Evolutionary conservation across 129 eudicot species (phyloP), one percentile per base, ranked within the genome.

Genomic region (Tagetes patula): DNA sequence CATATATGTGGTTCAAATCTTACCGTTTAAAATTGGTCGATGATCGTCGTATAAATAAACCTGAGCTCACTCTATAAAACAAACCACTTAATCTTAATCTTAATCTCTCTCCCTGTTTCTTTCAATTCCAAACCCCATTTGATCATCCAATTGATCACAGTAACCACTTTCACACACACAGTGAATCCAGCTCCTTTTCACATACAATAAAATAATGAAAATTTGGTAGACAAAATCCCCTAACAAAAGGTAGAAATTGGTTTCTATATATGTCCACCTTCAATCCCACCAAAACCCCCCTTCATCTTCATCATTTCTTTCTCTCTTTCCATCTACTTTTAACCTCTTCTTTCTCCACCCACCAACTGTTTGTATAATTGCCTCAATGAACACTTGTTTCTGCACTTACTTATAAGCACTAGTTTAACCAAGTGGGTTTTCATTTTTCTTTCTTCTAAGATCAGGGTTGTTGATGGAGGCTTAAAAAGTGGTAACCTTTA

Each of bases 191-290:
- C 43, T 40, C 43, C 43, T 40, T 40, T 40, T 40, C 43, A 40
- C 43, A 40, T 6, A 3, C 43, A 6, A 76, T 76, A 55, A 67
- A 76, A 67, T 67, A 67, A 41, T 67, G 27, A 54, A 66, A 33
- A 55, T 36, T 66, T 41, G 14, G 34, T 27, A 50, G 56, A 39
- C 52, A 65, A 64, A 38, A 64, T 64, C 78, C 79, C 71, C 46
- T 27, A 13, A 54, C 39, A 76, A 76, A 76, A 67, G 80, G 61
- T 65, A 67, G 50, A 76, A 54, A 55, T 76, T 76, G 80, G 80
- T 67, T 66, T 76, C 74, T 67, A 76, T 76, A 67, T 76, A 76
- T 67, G 73, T 67, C 80, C 65, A 76, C 80, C 33, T 76, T 58
- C 58, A 53, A 41, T 42, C 67, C 47, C 67, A 32, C n/a, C 40